Evolutionary conservation across 2,329 filamentous ascomycete genomes (phyloP).

Genomic region (Talaromyces sp.): DNA sequence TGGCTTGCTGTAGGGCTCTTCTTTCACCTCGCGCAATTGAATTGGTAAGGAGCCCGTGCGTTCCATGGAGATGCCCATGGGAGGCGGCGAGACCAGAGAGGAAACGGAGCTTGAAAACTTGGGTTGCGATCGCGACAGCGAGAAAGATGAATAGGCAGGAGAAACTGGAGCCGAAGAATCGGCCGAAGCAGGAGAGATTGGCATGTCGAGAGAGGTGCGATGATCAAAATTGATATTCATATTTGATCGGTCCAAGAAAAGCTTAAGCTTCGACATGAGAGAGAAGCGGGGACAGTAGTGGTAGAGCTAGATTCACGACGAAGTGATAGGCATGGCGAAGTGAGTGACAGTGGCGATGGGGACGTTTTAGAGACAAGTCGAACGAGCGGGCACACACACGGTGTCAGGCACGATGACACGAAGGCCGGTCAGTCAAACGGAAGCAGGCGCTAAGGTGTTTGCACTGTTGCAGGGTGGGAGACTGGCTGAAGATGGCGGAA

Average conservation of each 20-base stretch:
- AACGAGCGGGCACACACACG: neutral
- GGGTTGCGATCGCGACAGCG: constrained; percentile 35
- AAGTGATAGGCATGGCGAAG: neutral
- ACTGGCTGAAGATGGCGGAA: neutral
- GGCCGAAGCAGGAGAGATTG: constrained; percentile 24
- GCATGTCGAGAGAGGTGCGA: constrained; percentile 1
- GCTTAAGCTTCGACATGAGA: neutral
- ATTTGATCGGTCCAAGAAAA: neutral
- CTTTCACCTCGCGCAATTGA: constrained; percentile 72
- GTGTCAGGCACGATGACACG: neutral
- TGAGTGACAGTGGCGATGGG: neutral
- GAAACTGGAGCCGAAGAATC: constrained; percentile 34
- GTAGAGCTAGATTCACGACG: neutral
- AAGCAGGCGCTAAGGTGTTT: neutral
- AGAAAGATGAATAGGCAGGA: constrained; percentile 34
- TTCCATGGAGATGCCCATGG: constrained; percentile 44
- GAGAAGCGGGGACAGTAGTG: neutral
- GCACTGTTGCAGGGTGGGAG: neutral
- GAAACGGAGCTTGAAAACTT: constrained; percentile 63
- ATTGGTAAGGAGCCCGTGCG: constrained; percentile 51
- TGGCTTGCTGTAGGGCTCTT: constrained; percentile 69
- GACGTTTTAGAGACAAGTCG: neutral
- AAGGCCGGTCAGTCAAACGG: neutral
- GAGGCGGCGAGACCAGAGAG: constrained; percentile 60
- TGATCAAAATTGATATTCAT: neutral